Conservation (phyloP, 148 eudicot species). For the Tetragonia tetragonoides region DNA sequence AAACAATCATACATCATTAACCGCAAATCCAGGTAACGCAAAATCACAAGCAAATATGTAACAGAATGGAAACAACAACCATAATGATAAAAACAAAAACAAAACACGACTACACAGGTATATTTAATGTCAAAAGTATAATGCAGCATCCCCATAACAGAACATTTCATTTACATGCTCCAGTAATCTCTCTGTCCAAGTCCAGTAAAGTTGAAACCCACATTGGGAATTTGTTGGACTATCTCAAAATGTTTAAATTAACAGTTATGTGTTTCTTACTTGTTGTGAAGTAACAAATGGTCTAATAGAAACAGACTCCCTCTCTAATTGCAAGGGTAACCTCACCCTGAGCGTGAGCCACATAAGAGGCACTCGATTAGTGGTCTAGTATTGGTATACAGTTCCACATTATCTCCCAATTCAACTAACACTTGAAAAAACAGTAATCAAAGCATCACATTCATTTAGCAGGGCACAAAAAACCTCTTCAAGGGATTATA, state of each 20-base stretch:
- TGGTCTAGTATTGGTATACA: background rate
- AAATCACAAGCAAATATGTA: background rate
- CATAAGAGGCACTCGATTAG: background rate
- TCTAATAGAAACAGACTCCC: too few species aligned
- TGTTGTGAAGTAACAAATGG: background rate
- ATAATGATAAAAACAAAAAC: background rate
- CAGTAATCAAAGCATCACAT: background rate
- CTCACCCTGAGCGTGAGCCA: too few species aligned
- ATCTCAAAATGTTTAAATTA: too few species aligned
- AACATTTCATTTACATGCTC: background rate
- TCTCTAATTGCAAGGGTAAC: background rate
- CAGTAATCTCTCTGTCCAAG: background rate
- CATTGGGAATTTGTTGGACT: background rate
- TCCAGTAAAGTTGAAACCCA: background rate
- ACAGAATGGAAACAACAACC: background rate
- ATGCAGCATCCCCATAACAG: background rate
- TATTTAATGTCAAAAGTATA: background rate
- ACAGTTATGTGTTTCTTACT: too few species aligned
- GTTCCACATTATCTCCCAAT: background rate
- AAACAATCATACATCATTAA: conserved; percentile 25
- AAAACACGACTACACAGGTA: too few species aligned
- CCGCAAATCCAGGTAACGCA: background rate
- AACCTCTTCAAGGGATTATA: background rate
- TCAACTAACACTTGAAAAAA: background rate
- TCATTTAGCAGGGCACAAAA: background rate